Percentiles rank a stretch among this genome's conserved stretches.
Conservation (phyloP, 2,329 filamentous ascomycete species). For the Penicillium sp. region DNA sequence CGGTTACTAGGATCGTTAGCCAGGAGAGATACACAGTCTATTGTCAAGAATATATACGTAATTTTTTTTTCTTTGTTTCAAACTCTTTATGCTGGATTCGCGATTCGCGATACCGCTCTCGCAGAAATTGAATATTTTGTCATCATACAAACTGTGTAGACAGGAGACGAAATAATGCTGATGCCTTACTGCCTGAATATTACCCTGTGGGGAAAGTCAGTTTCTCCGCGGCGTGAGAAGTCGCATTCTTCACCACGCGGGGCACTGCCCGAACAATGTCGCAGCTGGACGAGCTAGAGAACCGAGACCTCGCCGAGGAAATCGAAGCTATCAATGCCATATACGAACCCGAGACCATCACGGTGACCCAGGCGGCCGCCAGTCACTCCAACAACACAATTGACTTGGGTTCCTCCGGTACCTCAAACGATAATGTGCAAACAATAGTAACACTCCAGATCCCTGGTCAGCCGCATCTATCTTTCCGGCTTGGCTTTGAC, state of each 20-base stretch:
- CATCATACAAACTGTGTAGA: too few relatives aligned
- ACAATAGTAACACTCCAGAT: conserved; percentile 61
- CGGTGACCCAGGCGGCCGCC: conserved; percentile 31
- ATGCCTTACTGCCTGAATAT: conserved; percentile 19
- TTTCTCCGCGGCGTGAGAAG: conserved; percentile 14
- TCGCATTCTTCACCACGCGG: conserved; percentile 6
- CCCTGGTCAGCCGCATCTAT: conserved; percentile 54
- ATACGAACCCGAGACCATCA: conserved; percentile 65
- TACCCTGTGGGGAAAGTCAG: conserved; percentile 12
- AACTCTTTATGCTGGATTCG: too few relatives aligned
- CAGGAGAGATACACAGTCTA: background rate
- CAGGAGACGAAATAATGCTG: background rate
- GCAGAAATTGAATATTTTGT: too few relatives aligned
- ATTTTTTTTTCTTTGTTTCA: background rate
- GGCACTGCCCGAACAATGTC: conserved; percentile 17
- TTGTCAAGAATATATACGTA: background rate
- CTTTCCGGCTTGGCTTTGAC: conserved; percentile 64
- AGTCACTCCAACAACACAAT: conserved; percentile 25
- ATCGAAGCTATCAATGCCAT: conserved; percentile 53
- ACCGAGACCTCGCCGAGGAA: conserved; percentile 46
- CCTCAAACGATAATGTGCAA: conserved; percentile 23
- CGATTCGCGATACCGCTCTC: too few relatives aligned
- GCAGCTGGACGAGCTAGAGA: conserved; percentile 27
- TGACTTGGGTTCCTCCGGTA: conserved; percentile 25
- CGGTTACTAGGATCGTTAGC: conserved; percentile 2